Evolutionary conservation across 352 stramenopile species (phyloP).

Genomic region (Thraustochytrium sp.): DNA sequence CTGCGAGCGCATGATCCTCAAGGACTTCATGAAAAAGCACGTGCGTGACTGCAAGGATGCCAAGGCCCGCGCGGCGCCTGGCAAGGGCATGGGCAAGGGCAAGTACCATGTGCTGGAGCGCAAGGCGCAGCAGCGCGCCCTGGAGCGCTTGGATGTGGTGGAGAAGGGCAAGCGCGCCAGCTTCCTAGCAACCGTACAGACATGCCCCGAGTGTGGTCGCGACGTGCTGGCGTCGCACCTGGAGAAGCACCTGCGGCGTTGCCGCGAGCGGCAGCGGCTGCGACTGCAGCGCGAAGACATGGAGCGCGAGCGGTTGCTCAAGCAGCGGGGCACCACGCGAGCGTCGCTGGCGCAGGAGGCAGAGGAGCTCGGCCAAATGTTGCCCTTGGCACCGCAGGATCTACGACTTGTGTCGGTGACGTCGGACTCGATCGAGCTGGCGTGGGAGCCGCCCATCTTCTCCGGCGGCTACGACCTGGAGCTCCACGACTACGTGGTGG

Average conservation of each 20-base stretch:
- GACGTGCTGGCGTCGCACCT: slow-evolving; percentile 1
- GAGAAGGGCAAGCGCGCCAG: neutral
- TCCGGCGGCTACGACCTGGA: slow-evolving; percentile 30
- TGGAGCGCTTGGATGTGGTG: neutral
- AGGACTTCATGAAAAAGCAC: neutral
- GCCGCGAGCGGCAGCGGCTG: neutral
- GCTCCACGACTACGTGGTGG: slow-evolving; percentile 35
- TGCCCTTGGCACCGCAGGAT: slow-evolving; percentile 11
- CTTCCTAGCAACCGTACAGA: slow-evolving; percentile 6
- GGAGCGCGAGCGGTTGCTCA: no score
- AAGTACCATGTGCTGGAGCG: slow-evolving; percentile 4
- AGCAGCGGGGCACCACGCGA: no score
- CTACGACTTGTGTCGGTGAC: slow-evolving; percentile 12
- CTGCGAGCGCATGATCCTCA: neutral
- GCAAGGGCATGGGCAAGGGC: neutral
- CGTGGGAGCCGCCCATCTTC: slow-evolving; percentile 43
- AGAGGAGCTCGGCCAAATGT: neutral
- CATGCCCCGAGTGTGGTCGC: slow-evolving; percentile 15
- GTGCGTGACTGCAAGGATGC: neutral
- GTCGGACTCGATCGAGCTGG: slow-evolving; percentile 37
- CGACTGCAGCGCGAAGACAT: no score
- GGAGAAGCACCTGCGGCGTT: neutral
- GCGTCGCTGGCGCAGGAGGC: neutral
- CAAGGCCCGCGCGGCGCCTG: neutral
- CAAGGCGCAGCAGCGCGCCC: neutral